Evolutionary conservation across 2,329 filamentous ascomycete species (phyloP), one percentile per base, ranked within the genome.

Genomic region (Exserohilum turcica): DNA sequence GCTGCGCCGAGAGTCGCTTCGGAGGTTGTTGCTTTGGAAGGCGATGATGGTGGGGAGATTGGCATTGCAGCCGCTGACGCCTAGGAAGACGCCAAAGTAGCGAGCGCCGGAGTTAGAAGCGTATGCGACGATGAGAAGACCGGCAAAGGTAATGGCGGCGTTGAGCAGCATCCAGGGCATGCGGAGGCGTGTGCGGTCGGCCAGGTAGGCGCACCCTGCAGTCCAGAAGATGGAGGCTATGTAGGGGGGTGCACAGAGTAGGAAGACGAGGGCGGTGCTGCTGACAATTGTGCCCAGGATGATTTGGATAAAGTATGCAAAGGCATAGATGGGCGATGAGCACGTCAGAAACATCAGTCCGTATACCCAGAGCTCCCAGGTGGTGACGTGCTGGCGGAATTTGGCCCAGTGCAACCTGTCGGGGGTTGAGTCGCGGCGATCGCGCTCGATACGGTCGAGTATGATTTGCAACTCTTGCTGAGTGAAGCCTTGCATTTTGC

Each of bases 41-140:
- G 52, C 52, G 32, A 65, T 27, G 15, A 52, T 51, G 5, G 49
- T 57, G 2, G 61, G 63, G 21, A 64, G 50, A 32, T 63, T 63
- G 4, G 59, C 54, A 18, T 64, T 61, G 5, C 57, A 54, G 1
- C 59, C 61, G 6, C 56, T 61, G 7, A 57, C 56, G 0, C 56
- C 63, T 3, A 66, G 46, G 18, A 63, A 64, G 3, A 63, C 43
- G 3, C 63, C 63, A 18, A 56, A 52, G 35, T 66, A 66, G 10
- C 61, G 33, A 2, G 57, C 56, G 32, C 51, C 53, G 15, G 61
- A 43, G 10, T 56, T 50, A 9, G 48, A 42, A 3, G 48, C 12
- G 31, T 56, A 66, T 10, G 84, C 76, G 31, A 84, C 79, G 43
- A 84, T 75, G 33, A 84, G 75, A 16, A 83, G 80, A 61, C 84